Conservation (phyloP, 192 early-diverging fungal genomes). For the Mortierella alpina region DNA sequence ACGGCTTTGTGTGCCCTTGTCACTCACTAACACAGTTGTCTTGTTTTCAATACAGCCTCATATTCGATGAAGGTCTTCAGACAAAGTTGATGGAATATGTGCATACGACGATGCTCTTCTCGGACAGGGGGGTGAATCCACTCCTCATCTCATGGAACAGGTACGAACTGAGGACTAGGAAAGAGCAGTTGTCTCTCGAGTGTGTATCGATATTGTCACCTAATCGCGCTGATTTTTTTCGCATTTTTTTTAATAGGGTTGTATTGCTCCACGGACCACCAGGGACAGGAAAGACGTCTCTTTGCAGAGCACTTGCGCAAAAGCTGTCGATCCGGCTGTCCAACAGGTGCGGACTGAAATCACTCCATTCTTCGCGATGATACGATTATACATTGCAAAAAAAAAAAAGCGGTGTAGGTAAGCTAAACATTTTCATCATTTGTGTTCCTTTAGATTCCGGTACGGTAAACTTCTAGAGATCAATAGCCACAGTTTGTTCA, state of each 20-base stretch:
- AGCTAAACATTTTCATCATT: too few relatives aligned
- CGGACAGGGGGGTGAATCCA: constrained; percentile 64
- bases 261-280: constrained; percentile 76
- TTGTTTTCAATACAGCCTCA: constrained; percentile 40
- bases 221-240: not conserved
- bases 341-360: constrained; percentile 30
- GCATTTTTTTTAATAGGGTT: constrained; percentile 44
- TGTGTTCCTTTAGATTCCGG: not conserved
- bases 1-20: too few relatives aligned
- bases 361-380: too few relatives aligned
- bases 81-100: constrained; percentile 68
- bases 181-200: not conserved
- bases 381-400: too few relatives aligned
- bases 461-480: constrained; percentile 72
- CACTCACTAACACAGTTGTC: not conserved
- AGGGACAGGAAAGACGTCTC: constrained; percentile 76
- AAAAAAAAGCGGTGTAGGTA: too few relatives aligned
- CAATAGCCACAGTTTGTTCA: constrained; percentile 78
- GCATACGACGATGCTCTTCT: constrained; percentile 70
- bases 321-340: constrained; percentile 70
- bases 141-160: constrained; percentile 71
- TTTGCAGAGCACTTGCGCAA: constrained; percentile 74
- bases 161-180: not conserved
- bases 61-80: constrained; percentile 70
- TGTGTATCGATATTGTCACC: too few relatives aligned